These are phyloP conservation scores for Calonectria hongkongensis DNA, from an alignment of 2,329 filamentous ascomycete genomes.

Conservation along the genomic window DNA sequence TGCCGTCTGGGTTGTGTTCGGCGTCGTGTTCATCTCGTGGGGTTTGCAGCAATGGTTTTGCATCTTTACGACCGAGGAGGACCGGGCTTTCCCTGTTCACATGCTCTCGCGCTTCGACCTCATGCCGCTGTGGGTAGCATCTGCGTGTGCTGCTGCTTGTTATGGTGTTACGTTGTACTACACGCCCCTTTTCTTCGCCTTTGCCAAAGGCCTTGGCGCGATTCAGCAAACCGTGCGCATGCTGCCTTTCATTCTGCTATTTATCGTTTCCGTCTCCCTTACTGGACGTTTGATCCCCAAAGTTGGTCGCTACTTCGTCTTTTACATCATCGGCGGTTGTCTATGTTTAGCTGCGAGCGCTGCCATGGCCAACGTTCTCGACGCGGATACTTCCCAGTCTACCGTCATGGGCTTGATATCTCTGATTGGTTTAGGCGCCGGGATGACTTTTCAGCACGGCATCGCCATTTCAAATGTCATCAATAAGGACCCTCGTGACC, in stretches of 20 bases:
- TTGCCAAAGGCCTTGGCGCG: conserved; percentile 64
- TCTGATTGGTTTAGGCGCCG: conserved; percentile 57
- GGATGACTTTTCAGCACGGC: conserved; percentile 57
- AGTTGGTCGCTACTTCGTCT: conserved; percentile 61
- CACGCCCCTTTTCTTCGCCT: conserved; percentile 73
- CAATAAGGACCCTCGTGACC: conserved; percentile 52
- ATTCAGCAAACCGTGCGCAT: conserved; percentile 64
- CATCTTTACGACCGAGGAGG: conserved; percentile 64
- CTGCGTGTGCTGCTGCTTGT: conserved; percentile 58
- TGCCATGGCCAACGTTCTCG: conserved; percentile 53
- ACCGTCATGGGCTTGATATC: conserved; percentile 57
- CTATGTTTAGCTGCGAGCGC: conserved; percentile 54
- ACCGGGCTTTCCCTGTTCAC: conserved; percentile 48
- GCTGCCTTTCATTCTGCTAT: conserved; percentile 64
- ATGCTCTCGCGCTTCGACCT: conserved; percentile 57
- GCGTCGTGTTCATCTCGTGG: conserved; percentile 65
- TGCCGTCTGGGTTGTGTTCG: conserved; percentile 68
- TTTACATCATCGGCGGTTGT: conserved; percentile 56
- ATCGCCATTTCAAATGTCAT: conserved; percentile 56
- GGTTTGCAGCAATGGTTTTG: conserved; percentile 66
- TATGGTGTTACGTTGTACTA: conserved; percentile 69
- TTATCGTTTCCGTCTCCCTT: conserved; percentile 60
- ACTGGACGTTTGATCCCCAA: conserved; percentile 62
- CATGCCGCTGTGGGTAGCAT: conserved; percentile 65
- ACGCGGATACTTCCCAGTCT: conserved; percentile 48